phyloP scores from a whole-genome alignment of 2,329 filamentous ascomycete species.

The Lithohypha guttulata region DNA sequence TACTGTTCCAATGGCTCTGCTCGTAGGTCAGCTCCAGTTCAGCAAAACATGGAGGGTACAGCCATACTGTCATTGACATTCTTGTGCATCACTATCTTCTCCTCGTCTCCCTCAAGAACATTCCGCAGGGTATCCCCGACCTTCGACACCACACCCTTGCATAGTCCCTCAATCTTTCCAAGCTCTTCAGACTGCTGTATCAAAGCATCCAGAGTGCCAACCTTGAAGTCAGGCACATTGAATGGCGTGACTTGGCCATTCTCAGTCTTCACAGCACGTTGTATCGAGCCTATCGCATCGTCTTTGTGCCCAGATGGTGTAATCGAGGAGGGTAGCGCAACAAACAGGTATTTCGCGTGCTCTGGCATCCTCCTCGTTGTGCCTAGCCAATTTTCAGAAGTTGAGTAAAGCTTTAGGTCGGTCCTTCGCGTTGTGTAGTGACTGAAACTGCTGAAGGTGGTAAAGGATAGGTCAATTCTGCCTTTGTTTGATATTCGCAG shows the following conservation, averaged over 20 bases:
- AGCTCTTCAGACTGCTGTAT: constrained; percentile 95
- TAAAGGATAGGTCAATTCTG: no score
- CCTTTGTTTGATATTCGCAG: no score
- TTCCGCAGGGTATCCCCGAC: constrained; percentile 74
- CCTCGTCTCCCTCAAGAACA: constrained; percentile 74
- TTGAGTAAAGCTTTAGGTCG: no score
- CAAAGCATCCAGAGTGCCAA: constrained; percentile 86
- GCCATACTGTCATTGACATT: constrained; percentile 81
- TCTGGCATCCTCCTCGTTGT: constrained; percentile 7
- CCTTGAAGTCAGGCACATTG: constrained; percentile 87
- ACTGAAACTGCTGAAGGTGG: not conserved
- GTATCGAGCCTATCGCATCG: constrained; percentile 68
- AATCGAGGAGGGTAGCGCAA: constrained; percentile 82
- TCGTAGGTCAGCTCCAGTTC: constrained; percentile 5
- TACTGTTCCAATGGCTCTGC: constrained; percentile 94
- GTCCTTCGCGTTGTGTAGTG: no score
- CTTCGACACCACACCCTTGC: constrained; percentile 74
- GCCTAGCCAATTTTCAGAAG: not conserved
- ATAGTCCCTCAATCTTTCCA: constrained; percentile 70
- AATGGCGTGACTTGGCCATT: constrained; percentile 69
- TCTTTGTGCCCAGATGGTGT: constrained; percentile 69
- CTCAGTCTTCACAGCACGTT: constrained; percentile 60
- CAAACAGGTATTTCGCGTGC: constrained; percentile 55
- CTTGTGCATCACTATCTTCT: constrained; percentile 75
- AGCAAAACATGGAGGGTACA: not conserved